Evolutionary conservation across 2,329 filamentous ascomycete species (phyloP).

Genomic region (Cryphonectria naterciae): DNA sequence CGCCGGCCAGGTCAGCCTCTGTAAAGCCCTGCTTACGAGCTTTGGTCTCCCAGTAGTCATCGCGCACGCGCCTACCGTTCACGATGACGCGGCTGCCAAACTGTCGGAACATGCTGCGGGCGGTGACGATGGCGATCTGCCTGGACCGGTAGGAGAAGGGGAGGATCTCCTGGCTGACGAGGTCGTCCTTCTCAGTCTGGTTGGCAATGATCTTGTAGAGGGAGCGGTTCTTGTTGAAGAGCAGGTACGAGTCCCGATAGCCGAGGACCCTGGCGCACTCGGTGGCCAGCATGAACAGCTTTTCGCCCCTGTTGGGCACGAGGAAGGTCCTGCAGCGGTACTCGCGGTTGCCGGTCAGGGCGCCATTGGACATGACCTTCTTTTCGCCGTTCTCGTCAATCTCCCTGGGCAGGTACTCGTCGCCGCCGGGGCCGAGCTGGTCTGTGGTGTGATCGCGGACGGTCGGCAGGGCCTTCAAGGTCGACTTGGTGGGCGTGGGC

Average conservation of each 20-base stretch:
- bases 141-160: slow-evolving; percentile 98
- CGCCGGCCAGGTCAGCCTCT: slow-evolving; percentile 91
- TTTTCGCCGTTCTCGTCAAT: slow-evolving; percentile 91
- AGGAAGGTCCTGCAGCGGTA: slow-evolving; percentile 94
- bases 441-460: slow-evolving; percentile 97
- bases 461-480: slow-evolving; percentile 91
- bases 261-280: slow-evolving; percentile 93
- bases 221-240: slow-evolving; percentile 98
- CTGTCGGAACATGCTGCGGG: slow-evolving; percentile 97
- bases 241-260: slow-evolving; percentile 94
- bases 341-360: slow-evolving; percentile 79
- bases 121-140: slow-evolving; percentile 97
- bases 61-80: slow-evolving; percentile 85
- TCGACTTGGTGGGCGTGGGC: slow-evolving; percentile 78
- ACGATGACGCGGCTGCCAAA: slow-evolving; percentile 94
- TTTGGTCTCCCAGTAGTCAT: slow-evolving; percentile 99
- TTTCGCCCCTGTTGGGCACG: slow-evolving; percentile 87
- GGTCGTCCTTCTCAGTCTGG: slow-evolving; percentile 92
- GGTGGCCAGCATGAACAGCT: slow-evolving; percentile 97
- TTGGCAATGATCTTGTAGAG: slow-evolving; percentile 97
- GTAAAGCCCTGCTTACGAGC: slow-evolving; percentile 97
- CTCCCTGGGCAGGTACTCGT: slow-evolving; percentile 94
- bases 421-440: slow-evolving; percentile 83
- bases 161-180: slow-evolving; percentile 92
- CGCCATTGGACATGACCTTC: slow-evolving; percentile 85